Evolutionary conservation across 78 protist genomes (phyloP), one percentile per base, ranked within the genome.

Genomic region (Dictyostelium discoideum): DNA sequence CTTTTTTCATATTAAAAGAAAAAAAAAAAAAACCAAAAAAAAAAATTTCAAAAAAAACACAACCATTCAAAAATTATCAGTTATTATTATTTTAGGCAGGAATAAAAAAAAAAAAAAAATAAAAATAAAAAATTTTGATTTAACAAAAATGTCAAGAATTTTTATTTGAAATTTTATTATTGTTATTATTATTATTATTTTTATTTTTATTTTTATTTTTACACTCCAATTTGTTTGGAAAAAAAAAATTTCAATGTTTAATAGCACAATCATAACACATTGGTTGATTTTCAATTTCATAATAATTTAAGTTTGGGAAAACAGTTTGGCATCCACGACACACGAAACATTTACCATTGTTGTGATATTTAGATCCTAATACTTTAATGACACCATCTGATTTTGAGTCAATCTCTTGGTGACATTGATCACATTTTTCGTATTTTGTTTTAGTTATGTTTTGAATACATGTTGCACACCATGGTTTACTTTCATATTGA

Each of bases 321-420:
- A 85, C 65, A 20, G 86, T 32, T 7, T n/a, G 14, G 69, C 94
- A 89, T 22, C 72, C 86, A 14, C 8, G 24, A 11, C 94, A 89
- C 1, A 50, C 46, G 63, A 89, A 89, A 67, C 94, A 89, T 32
- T 26, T 44, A 10, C 83, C 46, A 29, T 89, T 89, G 10, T 89
- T 89, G 69, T 89, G 94, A 32, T 65, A 89, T 67, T 81, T 89
- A 1, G 32, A 40, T 13, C 94, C 94, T 2, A 89, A 72, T 4
- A 89, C 94, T 37, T 89, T 89, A n/a, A 89, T 89, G 1, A 89
- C 86, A 48, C 94, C 94, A n/a, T 89, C 94, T 16, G 85, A 63
- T 67, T 78, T 89, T 24, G 84, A 81, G 9, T 69, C 82, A 22
- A 89, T 89, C 4, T 24, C 80, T 26, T 89, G 50, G 14, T 44